phyloP scores from a whole-genome alignment of 306 rosid species.

The Cicer judaicum region DNA sequence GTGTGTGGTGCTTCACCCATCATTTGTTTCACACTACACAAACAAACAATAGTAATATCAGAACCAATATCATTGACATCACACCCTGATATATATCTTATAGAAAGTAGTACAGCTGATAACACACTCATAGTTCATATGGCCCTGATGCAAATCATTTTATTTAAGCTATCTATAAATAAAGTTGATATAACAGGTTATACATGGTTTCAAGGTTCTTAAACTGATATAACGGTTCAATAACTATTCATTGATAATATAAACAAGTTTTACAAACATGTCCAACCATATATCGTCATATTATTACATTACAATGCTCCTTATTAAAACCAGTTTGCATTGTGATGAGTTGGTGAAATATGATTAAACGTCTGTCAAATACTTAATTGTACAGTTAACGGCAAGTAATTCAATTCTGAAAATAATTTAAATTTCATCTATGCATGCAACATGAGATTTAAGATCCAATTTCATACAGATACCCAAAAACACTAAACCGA shows the following conservation, averaged over 20 bases:
- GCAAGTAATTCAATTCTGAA: background rate
- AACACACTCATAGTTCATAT: background rate
- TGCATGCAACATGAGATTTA: background rate
- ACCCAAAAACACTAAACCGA: background rate
- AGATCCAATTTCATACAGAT: background rate
- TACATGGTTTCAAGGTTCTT: no score
- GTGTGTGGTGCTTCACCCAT: constrained; percentile 88
- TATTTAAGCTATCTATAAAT: no score
- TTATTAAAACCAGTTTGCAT: background rate
- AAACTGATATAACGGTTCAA: background rate
- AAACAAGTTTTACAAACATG: background rate
- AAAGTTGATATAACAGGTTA: no score
- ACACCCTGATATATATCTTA: background rate
- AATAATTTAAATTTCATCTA: background rate
- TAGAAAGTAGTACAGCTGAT: background rate
- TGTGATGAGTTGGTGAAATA: background rate
- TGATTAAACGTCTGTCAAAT: background rate
- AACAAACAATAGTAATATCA: constrained; percentile 20
- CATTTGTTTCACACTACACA: constrained; percentile 75
- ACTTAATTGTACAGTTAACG: background rate
- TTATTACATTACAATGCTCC: background rate
- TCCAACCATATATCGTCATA: background rate
- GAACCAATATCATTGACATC: constrained; percentile 13
- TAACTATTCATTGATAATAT: background rate
- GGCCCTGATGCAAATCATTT: background rate